phyloP scores from a whole-genome alignment of 2,329 filamentous ascomycete genomes.

The Clonostachys rosea region DNA sequence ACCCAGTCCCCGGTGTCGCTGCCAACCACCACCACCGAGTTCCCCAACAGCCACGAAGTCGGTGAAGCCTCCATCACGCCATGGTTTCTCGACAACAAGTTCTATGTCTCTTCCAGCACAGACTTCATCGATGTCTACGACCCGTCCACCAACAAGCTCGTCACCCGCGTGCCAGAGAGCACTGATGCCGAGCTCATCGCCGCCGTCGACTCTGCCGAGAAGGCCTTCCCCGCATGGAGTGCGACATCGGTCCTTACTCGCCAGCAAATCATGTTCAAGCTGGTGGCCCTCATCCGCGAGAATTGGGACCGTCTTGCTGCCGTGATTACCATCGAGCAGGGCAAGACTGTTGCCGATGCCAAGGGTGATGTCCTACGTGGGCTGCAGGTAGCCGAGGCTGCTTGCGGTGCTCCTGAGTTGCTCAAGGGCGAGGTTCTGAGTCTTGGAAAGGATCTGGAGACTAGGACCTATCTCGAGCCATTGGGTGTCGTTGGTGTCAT shows the following conservation, averaged over 20 bases:
- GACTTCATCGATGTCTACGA: constrained; percentile 72
- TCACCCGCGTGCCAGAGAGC: constrained; percentile 72
- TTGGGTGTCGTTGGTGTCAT: constrained; percentile 68
- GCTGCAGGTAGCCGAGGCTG: constrained; percentile 71
- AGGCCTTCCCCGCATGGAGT: constrained; percentile 65
- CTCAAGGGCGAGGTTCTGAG: constrained; percentile 72
- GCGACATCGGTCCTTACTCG: constrained; percentile 61
- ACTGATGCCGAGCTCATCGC: constrained; percentile 66
- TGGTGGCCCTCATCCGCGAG: constrained; percentile 67
- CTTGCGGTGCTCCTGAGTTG: constrained; percentile 68
- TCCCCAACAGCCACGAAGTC: no score
- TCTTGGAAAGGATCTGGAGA: constrained; percentile 81
- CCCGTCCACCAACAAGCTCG: constrained; percentile 73
- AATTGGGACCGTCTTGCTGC: constrained; percentile 74
- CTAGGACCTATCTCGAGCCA: constrained; percentile 65
- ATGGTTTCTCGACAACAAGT: constrained; percentile 66
- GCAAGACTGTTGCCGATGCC: constrained; percentile 74
- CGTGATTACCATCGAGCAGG: constrained; percentile 73
- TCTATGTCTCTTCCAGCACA: constrained; percentile 55
- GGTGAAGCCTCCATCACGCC: no score
- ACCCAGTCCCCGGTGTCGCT: no score
- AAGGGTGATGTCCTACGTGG: constrained; percentile 70
- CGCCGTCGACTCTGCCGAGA: constrained; percentile 64
- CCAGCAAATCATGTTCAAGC: constrained; percentile 77
- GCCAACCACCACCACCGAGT: no score